phyloP scores from a whole-genome alignment of 169 alveolate genomes.

The Cyclospora cayetanensis region DNA sequence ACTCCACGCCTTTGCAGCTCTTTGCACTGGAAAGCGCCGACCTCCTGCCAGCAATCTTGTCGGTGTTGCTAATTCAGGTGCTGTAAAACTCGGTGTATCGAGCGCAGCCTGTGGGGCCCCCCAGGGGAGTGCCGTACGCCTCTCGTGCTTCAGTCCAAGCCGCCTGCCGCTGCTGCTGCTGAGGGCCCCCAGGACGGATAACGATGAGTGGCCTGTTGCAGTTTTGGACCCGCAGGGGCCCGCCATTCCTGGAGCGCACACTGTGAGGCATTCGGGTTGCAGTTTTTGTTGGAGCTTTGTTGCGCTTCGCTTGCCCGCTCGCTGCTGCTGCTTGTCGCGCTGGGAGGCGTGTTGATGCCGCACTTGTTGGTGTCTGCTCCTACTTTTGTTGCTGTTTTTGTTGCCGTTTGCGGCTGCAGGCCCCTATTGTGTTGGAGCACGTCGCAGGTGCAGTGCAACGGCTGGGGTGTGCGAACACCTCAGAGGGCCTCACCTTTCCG shows the following conservation, averaged over 20 bases:
- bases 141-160: neutral
- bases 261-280: neutral
- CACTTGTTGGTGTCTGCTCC: neutral
- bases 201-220: neutral
- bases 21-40: no score
- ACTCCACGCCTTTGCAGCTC: no score
- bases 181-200: neutral
- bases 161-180: neutral
- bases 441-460: neutral
- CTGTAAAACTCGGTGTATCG: neutral
- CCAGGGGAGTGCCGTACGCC: neutral
- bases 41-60: no score
- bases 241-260: neutral
- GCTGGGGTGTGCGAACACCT: neutral
- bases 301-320: no score
- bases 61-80: neutral
- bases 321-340: neutral
- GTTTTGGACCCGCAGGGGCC: conserved; percentile 3
- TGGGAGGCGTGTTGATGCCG: neutral
- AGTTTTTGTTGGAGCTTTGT: neutral
- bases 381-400: conserved; percentile 20
- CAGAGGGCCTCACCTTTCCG: neutral
- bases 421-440: neutral
- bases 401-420: neutral
- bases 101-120: conserved; percentile 3